These are phyloP conservation scores for Scedosporium minutisporum DNA, from an alignment of 2,329 filamentous ascomycete genomes.

Conservation along the genomic window DNA sequence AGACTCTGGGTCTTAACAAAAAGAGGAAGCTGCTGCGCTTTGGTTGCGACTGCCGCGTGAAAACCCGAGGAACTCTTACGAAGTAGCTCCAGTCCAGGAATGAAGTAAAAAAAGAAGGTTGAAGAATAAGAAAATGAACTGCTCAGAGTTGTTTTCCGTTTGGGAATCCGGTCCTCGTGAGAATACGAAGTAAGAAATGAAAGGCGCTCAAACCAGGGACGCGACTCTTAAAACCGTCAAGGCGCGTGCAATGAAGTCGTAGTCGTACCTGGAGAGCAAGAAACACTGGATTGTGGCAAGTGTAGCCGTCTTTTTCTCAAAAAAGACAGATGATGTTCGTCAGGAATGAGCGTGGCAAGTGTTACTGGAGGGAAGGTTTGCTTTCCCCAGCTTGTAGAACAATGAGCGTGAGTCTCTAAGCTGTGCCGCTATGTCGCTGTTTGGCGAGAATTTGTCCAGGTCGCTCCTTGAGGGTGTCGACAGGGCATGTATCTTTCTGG, in stretches of 20 bases:
- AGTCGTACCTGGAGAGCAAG: background rate
- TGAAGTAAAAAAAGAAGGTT: background rate
- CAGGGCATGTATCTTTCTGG: background rate
- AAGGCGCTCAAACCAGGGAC: background rate
- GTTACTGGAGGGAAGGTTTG: background rate
- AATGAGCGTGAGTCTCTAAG: background rate
- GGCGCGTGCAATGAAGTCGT: background rate
- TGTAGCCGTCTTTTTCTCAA: background rate
- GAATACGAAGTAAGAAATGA: background rate
- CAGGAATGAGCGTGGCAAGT: conserved; percentile 5
- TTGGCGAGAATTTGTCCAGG: background rate
- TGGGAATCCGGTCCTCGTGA: background rate
- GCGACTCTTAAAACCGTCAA: conserved; percentile 1
- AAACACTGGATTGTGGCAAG: background rate
- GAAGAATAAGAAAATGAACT: background rate
- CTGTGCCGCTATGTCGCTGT: background rate
- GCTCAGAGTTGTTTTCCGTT: background rate
- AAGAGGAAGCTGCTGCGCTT: background rate
- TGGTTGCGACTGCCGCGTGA: background rate
- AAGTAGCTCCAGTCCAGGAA: background rate
- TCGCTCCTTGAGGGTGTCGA: background rate
- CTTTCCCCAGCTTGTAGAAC: background rate
- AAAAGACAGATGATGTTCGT: background rate
- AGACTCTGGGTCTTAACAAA: background rate
- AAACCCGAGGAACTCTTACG: background rate